phyloP scores from a whole-genome alignment of 2,329 filamentous ascomycete species.

The Chaetomiaceae sp. region DNA sequence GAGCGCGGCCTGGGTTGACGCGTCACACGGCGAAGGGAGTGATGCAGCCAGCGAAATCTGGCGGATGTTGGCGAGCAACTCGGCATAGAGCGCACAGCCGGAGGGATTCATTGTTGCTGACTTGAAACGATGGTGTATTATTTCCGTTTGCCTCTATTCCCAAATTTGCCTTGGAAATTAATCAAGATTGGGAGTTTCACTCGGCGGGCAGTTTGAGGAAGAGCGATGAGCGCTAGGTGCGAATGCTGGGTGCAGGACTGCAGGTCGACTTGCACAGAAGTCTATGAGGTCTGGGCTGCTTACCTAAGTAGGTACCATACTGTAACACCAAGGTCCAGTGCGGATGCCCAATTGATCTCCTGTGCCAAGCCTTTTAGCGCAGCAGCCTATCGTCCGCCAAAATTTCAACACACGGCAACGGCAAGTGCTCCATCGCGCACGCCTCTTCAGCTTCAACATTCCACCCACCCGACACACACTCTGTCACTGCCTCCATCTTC shows the following conservation, averaged over 20 bases:
- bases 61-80: constrained; percentile 60
- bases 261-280: background rate
- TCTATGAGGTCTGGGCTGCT: constrained; percentile 9
- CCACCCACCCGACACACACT: background rate
- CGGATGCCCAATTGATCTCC: background rate
- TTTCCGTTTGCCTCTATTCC: too few relatives aligned
- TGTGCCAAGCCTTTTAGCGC: constrained; percentile 14
- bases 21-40: constrained; percentile 41
- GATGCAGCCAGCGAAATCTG: constrained; percentile 57
- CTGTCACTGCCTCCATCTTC: background rate
- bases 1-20: constrained; percentile 42
- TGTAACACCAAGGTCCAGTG: too few relatives aligned
- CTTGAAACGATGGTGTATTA: too few relatives aligned
- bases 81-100: constrained; percentile 51
- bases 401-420: constrained; percentile 19
- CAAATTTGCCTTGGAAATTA: too few relatives aligned
- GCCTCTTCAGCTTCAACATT: constrained; percentile 9
- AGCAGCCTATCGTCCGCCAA: constrained; percentile 18
- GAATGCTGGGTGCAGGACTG: background rate
- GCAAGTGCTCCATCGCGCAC: constrained; percentile 17
- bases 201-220: background rate
- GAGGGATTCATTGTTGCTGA: background rate
- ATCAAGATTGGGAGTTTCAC: too few relatives aligned
- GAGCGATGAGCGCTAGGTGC: background rate
- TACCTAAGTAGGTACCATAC: too few relatives aligned